phyloP scores from a whole-genome alignment of 2,329 filamentous ascomycete genomes.

The Eurotiales sp. region DNA sequence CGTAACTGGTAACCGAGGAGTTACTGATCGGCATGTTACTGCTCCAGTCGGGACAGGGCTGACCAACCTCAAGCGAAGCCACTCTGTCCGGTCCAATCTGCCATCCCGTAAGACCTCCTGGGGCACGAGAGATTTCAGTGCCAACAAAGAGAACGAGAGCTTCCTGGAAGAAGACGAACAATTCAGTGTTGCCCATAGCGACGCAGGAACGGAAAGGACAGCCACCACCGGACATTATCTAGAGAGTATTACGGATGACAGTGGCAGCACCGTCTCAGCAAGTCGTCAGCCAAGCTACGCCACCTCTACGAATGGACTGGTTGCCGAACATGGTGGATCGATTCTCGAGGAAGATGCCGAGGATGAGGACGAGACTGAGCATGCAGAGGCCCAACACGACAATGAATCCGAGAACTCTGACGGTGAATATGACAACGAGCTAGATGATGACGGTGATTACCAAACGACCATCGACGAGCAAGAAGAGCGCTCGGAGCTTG shows the following conservation, averaged over 20 bases:
- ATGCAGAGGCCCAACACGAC: constrained; percentile 24
- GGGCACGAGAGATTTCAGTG: constrained; percentile 49
- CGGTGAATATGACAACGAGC: constrained; percentile 10
- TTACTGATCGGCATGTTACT: constrained; percentile 29
- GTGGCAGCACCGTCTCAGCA: constrained; percentile 34
- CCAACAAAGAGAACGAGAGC: constrained; percentile 60
- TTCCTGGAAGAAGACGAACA: constrained; percentile 60
- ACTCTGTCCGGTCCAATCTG: constrained; percentile 67
- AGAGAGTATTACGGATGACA: constrained; percentile 36
- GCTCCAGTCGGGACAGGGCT: constrained; percentile 32
- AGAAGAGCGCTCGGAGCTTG: constrained; percentile 5
- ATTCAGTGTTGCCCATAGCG: constrained; percentile 45
- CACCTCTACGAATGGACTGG: constrained; percentile 35
- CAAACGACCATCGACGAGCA: constrained; percentile 14
- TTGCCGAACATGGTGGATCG: constrained; percentile 26
- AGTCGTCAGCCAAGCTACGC: constrained; percentile 39
- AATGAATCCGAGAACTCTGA: constrained; percentile 14
- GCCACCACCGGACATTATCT: constrained; percentile 42
- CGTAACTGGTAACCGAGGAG: constrained; percentile 67
- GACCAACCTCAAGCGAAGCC: constrained; percentile 68
- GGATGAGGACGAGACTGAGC: constrained; percentile 23
- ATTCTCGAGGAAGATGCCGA: constrained; percentile 22
- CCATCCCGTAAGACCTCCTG: constrained; percentile 66
- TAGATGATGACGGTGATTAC: constrained; percentile 16
- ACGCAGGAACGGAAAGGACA: constrained; percentile 45